Evolutionary conservation across 2,329 filamentous ascomycete genomes (phyloP).

Genomic region (Colletotrichum sp.): DNA sequence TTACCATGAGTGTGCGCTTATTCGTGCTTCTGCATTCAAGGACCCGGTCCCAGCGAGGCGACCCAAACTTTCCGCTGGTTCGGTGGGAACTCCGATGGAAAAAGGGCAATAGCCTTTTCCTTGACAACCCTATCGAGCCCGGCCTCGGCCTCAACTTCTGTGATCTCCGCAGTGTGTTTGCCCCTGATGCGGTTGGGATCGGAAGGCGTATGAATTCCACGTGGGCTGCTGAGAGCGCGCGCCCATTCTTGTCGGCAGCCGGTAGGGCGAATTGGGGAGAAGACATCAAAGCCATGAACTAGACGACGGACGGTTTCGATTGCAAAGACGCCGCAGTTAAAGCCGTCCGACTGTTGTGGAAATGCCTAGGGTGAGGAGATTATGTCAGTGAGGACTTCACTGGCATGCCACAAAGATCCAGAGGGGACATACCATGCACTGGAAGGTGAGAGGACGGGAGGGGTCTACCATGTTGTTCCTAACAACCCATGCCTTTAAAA

Average conservation of each 20-base stretch:
- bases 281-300: not conserved
- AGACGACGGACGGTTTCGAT: not conserved
- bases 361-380: not conserved
- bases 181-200: not conserved
- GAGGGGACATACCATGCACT: not conserved
- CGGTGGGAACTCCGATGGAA: not conserved
- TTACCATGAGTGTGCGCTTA: not conserved
- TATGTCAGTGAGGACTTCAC: not conserved
- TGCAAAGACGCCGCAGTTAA: not conserved
- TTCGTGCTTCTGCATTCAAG: not conserved
- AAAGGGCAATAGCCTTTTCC: fast-evolving
- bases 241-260: not conserved
- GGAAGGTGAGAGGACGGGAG: not conserved
- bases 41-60: not conserved
- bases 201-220: not conserved
- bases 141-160: not conserved
- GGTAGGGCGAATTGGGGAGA: not conserved
- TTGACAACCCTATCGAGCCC: not conserved
- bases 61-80: not conserved
- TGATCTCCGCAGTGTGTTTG: not conserved
- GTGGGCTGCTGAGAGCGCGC: not conserved
- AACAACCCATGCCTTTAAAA: not conserved
- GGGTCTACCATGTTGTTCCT: not conserved
- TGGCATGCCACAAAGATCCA: not conserved
- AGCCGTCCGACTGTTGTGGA: not conserved